Conservation (phyloP, 352 stramenopile species). For the Phytophthora hybrid region DNA sequence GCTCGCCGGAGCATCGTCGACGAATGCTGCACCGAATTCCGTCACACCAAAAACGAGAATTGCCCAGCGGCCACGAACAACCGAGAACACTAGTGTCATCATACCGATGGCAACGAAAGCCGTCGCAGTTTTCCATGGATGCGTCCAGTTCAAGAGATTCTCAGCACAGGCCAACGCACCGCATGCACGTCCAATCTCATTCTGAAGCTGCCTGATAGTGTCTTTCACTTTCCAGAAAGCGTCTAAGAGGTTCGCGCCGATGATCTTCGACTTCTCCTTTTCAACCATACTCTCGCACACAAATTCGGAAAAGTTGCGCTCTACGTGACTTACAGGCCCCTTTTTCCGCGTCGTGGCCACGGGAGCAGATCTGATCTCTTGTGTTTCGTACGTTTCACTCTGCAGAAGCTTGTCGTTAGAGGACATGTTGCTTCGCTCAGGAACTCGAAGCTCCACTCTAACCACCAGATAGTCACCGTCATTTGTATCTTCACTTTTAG, state of each 20-base stretch:
- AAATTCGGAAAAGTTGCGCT: conserved; percentile 74
- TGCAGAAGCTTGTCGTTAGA: conserved; percentile 28
- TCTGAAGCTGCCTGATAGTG: conserved; percentile 79
- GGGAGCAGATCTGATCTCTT: conserved; percentile 17
- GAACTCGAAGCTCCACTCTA: conserved; percentile 58
- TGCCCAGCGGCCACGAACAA: conserved; percentile 77
- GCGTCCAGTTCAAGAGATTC: conserved; percentile 90
- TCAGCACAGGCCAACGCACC: conserved; percentile 77
- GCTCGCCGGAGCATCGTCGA: conserved; percentile 81
- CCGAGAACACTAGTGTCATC: conserved; percentile 64
- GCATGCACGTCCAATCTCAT: conserved; percentile 74
- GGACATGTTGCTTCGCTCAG: conserved; percentile 28
- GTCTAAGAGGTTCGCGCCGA: conserved; percentile 78
- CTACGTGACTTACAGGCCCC: conserved; percentile 40
- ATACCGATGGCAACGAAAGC: conserved; percentile 63
- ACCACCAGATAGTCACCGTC: conserved; percentile 59
- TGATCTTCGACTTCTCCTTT: conserved; percentile 73
- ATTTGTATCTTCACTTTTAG: conserved; percentile 23
- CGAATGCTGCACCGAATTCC: conserved; percentile 81
- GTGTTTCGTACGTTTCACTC: conserved; percentile 20
- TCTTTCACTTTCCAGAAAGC: conserved; percentile 89
- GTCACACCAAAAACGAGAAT: conserved; percentile 77
- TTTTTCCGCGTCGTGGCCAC: conserved; percentile 28
- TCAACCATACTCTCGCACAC: conserved; percentile 74
- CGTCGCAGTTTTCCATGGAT: conserved; percentile 85